Conservation (phyloP, 371 early-diverging fungal genomes). For the Lichtheimia ramosa region DNA sequence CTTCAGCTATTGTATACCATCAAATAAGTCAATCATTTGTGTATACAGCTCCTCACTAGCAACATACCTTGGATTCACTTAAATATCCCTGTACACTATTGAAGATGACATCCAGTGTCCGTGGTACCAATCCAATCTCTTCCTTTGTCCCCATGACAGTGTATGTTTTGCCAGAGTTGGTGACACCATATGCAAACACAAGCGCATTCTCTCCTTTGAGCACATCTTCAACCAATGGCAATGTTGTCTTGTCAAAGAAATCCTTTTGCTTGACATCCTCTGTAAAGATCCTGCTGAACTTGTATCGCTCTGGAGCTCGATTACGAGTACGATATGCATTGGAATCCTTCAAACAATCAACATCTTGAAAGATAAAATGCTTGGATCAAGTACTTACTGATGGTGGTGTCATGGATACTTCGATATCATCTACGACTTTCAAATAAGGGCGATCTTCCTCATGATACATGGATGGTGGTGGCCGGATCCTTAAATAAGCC, state of each 20-base stretch:
- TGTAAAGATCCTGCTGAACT: constrained; percentile 65
- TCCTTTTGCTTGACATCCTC: constrained; percentile 49
- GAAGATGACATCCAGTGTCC: constrained; percentile 63
- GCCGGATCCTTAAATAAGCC: constrained; percentile 52
- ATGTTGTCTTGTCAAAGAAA: constrained; percentile 61
- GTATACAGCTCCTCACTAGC: background rate
- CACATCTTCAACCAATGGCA: constrained; percentile 53
- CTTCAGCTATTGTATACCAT: constrained; percentile 23
- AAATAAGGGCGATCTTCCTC: constrained; percentile 33
- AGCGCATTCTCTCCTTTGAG: constrained; percentile 65
- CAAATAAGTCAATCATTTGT: background rate
- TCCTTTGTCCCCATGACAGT: constrained; percentile 60
- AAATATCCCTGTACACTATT: constrained; percentile 35
- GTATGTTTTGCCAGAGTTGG: constrained; percentile 84
- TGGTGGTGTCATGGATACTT: constrained; percentile 51
- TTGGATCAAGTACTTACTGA: constrained; percentile 18
- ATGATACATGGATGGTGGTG: constrained; percentile 18
- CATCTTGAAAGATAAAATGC: background rate
- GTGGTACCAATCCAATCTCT: constrained; percentile 62
- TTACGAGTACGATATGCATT: constrained; percentile 45
- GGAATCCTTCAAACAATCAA: constrained; percentile 19
- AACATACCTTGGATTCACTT: constrained; percentile 33
- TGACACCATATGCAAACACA: constrained; percentile 77
- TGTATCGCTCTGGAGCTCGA: constrained; percentile 55
- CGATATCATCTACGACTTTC: constrained; percentile 46